Percentiles rank a stretch among this genome's conserved stretches.
These are phyloP conservation scores for Dioszegia hungarica DNA, from an alignment of 768 basidiomycete species.

Conservation along the genomic window DNA sequence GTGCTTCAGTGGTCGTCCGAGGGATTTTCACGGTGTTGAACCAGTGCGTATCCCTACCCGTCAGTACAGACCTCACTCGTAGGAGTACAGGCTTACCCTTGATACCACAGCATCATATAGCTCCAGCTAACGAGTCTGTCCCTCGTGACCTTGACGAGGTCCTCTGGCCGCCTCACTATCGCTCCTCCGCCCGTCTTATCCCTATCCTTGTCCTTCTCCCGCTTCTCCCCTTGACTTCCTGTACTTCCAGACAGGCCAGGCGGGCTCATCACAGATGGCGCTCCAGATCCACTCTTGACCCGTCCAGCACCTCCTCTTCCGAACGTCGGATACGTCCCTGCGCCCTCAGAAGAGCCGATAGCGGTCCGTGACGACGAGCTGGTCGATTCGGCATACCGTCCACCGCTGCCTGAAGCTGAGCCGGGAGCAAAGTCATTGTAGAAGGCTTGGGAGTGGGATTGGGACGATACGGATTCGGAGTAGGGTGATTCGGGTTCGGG, in stretches of 20 bases:
- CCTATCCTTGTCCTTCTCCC: neutral
- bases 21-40: constrained; percentile 44
- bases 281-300: neutral
- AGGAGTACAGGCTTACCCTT: constrained; percentile 23
- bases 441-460: neutral
- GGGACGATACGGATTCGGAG: neutral
- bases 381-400: constrained; percentile 4
- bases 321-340: neutral
- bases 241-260: neutral
- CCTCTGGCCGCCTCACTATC: constrained; percentile 23
- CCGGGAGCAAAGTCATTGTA: neutral
- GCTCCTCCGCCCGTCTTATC: constrained; percentile 1
- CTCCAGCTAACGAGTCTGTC: constrained; percentile 38
- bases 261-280: neutral
- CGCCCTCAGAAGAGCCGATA: neutral
- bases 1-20: constrained; percentile 20
- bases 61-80: neutral
- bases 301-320: constrained; percentile 1
- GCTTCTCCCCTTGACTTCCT: neutral
- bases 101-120: constrained; percentile 44
- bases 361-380: neutral
- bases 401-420: neutral
- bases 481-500: constrained; percentile 8
- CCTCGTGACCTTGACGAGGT: constrained; percentile 30
- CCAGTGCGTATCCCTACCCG: constrained; percentile 39